phyloP scores from a whole-genome alignment of 148 eudicot species.

The Fagopyrum tataricum region DNA sequence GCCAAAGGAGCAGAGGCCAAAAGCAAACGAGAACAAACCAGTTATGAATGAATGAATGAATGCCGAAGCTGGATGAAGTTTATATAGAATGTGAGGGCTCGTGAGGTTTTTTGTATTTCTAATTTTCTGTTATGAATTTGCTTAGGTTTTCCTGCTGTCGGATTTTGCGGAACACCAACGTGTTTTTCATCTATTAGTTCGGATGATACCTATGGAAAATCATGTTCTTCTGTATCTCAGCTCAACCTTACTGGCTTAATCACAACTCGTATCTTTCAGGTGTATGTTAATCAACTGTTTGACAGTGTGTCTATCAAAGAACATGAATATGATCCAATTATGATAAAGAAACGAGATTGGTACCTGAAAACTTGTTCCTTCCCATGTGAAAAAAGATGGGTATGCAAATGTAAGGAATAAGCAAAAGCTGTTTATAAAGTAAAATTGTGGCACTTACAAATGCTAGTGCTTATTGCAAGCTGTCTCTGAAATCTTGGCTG shows the following conservation, averaged over 20 bases:
- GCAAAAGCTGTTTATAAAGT: not conserved
- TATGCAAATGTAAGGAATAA: not conserved
- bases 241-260: not conserved
- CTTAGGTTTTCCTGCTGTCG: not conserved
- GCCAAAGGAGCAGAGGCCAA: slow-evolving; percentile 80
- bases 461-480: not conserved
- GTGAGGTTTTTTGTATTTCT: not conserved
- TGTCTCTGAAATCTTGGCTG: not conserved
- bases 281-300: not conserved
- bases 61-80: not conserved
- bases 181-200: not conserved
- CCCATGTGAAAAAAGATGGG: slow-evolving; percentile 2
- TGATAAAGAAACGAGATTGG: not conserved
- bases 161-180: not conserved
- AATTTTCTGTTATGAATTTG: not conserved
- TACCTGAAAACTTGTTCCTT: not conserved
- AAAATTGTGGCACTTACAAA: not conserved
- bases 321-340: not conserved
- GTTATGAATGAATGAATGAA: slow-evolving; percentile 65
- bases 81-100: not conserved
- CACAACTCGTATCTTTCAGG: not conserved
- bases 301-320: not conserved
- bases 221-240: not conserved
- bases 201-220: not conserved
- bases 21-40: slow-evolving; percentile 92